Evolutionary conservation across 176 grass and related monocot genomes (phyloP), one percentile per base, ranked within the genome.

Genomic region (Carex littledalei): DNA sequence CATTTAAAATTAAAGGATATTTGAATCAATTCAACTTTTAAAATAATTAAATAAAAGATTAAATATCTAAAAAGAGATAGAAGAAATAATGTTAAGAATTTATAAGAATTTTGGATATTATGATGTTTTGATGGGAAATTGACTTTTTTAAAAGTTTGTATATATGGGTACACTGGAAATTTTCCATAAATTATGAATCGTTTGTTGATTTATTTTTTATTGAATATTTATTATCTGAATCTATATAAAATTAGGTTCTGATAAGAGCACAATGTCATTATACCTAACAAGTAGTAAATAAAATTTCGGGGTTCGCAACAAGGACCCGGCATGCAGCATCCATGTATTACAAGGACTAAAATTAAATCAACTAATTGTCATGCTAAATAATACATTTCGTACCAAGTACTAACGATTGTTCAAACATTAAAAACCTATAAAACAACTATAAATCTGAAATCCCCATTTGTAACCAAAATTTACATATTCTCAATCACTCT

Each of bases 401-500:
- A 47, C 45, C 7, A 47, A 12, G 4, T 14, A 2, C 45, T 8
- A 71, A 71, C 68, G 26, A 75, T 22, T 24, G 24, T 15, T 3
- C 11, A 14, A 52, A 76, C 5, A 52, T 6, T 54, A 76, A 76
- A 2, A n/a, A 4, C 45, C 72, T 54, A 39, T 39, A 5, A 76
- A 29, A 53, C 12, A 77, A 77, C 49, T 29, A 31, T 31, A 24
- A 14, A 77, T 5, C 22, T 47, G 20, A 75, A 50, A 70, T 3
- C 17, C 35, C 3, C 43, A 77, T 77, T 21, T 49, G 32, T 21
- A 15, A 24, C 21, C 13, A 14, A 82, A 82, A 21, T 66, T 14
- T 29, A 82, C 62, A 65, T 87, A 82, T 85, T 84, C 60, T 83
- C 67, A 61, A 92, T 86, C 31, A 87, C 88, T 89, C 77, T 20